phyloP scores from a whole-genome alignment of 2,329 filamentous ascomycete genomes.

The Fusarium sp. region DNA sequence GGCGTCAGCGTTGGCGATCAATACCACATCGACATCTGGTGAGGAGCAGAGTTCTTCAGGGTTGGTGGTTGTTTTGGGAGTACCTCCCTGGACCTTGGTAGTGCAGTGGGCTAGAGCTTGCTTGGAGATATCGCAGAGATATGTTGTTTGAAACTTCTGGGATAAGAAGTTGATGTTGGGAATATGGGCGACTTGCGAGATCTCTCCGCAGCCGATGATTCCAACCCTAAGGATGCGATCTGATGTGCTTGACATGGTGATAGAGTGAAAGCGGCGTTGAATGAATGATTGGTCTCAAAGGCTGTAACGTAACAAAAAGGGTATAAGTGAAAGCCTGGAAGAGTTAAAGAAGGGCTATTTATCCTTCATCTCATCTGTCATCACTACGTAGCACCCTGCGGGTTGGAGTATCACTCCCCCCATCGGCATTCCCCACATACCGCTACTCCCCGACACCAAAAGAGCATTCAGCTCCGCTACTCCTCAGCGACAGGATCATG shows the following conservation, averaged over 20 bases:
- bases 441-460: not conserved
- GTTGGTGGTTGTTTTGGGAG: constrained; percentile 45
- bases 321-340: fast-evolving
- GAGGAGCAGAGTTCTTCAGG: constrained; percentile 53
- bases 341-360: not conserved
- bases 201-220: constrained; percentile 9
- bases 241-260: not conserved
- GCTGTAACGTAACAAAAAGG: not conserved
- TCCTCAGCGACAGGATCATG: not conserved
- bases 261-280: fast-evolving
- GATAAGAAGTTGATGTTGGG: constrained; percentile 56
- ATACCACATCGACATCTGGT: constrained; percentile 59
- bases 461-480: not conserved
- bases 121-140: constrained; percentile 60
- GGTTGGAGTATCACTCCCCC: not conserved
- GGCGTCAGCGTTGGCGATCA: constrained; percentile 61
- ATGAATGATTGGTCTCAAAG: not conserved
- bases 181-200: constrained; percentile 60
- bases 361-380: not conserved
- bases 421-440: not conserved
- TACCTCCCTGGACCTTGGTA: constrained; percentile 28
- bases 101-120: constrained; percentile 41
- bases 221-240: not conserved
- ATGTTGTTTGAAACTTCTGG: constrained; percentile 54
- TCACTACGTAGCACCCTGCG: not conserved